Percentiles rank a stretch among this genome's conserved stretches.
Evolutionary conservation across 108 stramenopile species (phyloP).

Genomic region (Schizochytrium sp.): DNA sequence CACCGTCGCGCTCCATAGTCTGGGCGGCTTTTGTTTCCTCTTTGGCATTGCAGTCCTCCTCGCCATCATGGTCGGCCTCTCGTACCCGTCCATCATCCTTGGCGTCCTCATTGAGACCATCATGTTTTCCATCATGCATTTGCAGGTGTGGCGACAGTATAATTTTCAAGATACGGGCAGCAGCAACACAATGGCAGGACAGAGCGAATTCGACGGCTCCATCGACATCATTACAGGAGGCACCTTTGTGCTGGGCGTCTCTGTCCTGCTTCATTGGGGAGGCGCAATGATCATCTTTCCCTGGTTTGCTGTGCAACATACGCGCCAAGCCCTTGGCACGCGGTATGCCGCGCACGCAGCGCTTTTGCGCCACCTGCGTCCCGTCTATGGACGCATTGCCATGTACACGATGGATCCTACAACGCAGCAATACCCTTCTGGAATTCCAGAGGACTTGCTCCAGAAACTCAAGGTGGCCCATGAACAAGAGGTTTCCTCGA

Average conservation of each 20-base stretch:
- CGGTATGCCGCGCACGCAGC: not conserved
- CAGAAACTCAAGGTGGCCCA: not conserved
- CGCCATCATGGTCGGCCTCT: not conserved
- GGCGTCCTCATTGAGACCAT: not conserved
- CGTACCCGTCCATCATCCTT: not conserved
- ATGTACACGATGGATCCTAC: not conserved
- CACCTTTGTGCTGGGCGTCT: not conserved
- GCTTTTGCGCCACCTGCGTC: not conserved
- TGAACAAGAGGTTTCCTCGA: not conserved
- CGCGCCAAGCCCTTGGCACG: not conserved
- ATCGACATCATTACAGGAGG: not conserved
- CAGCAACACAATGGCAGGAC: no score
- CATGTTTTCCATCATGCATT: not conserved
- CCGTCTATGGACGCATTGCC: not conserved
- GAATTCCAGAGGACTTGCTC: not conserved
- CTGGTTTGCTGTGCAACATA: not conserved
- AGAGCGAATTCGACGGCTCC: not conserved
- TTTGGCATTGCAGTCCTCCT: not conserved
- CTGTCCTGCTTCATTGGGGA: not conserved
- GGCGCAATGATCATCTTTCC: not conserved
- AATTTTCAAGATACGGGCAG: not conserved
- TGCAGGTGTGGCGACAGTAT: not conserved
- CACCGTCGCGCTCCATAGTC: not conserved
- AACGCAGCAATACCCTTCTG: not conserved
- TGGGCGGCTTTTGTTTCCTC: not conserved